phyloP scores from a whole-genome alignment of 2,329 filamentous ascomycete species.

The Tolypocladium capitatum region DNA sequence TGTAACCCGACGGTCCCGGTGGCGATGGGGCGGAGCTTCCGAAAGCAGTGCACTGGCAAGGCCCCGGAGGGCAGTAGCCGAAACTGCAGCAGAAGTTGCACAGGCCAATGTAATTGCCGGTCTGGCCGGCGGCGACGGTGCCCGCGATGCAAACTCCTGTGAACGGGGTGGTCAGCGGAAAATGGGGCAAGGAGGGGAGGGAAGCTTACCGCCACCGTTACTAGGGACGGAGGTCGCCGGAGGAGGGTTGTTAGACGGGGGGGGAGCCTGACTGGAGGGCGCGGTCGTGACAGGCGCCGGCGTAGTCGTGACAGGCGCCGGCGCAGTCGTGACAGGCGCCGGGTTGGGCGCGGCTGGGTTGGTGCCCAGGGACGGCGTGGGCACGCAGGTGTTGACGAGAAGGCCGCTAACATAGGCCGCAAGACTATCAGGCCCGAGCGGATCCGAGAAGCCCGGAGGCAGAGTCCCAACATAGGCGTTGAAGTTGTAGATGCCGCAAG shows the following conservation, averaged over 20 bases:
- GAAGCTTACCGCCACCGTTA: too few species aligned
- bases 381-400: slow-evolving; percentile 5
- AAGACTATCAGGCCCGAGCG: slow-evolving; percentile 2
- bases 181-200: too few species aligned
- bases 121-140: slow-evolving; percentile 15
- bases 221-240: too few species aligned
- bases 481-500: slow-evolving; percentile 43
- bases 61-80: slow-evolving; percentile 19
- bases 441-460: slow-evolving; percentile 16
- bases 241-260: too few species aligned
- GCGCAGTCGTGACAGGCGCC: not conserved
- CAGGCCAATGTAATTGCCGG: slow-evolving; percentile 20
- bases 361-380: slow-evolving; percentile 17
- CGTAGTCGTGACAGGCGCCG: slow-evolving; percentile 1
- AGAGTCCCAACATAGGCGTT: slow-evolving; percentile 40
- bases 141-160: slow-evolving; percentile 13
- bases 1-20: slow-evolving; percentile 11
- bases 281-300: slow-evolving; percentile 3
- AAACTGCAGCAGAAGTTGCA: slow-evolving; percentile 19
- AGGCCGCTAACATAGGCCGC: slow-evolving; percentile 3
- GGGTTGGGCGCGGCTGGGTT: too few species aligned
- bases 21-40: slow-evolving; percentile 15
- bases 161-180: not conserved
- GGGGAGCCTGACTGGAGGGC: slow-evolving; percentile 8
- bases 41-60: slow-evolving; percentile 19